phyloP scores from a whole-genome alignment of 768 basidiomycete species.

The Mycena haematopus region DNA sequence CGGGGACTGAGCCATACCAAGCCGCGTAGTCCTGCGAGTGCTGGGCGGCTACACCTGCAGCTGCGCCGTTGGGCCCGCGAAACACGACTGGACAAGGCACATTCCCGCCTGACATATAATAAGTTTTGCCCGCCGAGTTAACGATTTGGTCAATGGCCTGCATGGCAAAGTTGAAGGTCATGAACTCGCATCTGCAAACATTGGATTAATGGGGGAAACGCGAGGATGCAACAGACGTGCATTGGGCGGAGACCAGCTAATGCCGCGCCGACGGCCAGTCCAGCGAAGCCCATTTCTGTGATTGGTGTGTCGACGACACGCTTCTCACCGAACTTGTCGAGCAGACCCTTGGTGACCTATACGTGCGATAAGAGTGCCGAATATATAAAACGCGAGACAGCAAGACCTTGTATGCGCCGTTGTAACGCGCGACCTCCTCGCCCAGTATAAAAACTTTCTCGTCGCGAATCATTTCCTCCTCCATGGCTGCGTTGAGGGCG shows the following conservation, averaged over 20 bases:
- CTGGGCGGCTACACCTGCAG: slow-evolving; percentile 94
- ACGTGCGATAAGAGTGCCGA: slow-evolving; percentile 2
- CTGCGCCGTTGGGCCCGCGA: slow-evolving; percentile 99
- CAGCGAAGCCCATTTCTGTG: slow-evolving; percentile 99
- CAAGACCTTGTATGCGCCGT: slow-evolving; percentile 91
- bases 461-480: slow-evolving; percentile 98
- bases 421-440: slow-evolving; percentile 98
- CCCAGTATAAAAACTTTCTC: slow-evolving; percentile 94
- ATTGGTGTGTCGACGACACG: slow-evolving; percentile 97
- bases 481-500: slow-evolving; percentile 96
- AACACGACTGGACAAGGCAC: slow-evolving; percentile 99
- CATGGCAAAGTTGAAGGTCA: slow-evolving; percentile 99
- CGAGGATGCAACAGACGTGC: slow-evolving; percentile 48
- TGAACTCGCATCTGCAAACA: slow-evolving; percentile 88
- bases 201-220: slow-evolving; percentile 24
- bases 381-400: not conserved
- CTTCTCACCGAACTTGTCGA: slow-evolving; percentile 99
- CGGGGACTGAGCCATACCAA: slow-evolving; percentile 93
- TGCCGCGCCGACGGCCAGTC: slow-evolving; percentile 93
- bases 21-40: slow-evolving; percentile 98
- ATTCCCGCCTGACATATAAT: slow-evolving; percentile 99
- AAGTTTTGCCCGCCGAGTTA: slow-evolving; percentile 99
- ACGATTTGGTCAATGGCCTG: slow-evolving; percentile 99
- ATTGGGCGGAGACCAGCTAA: slow-evolving; percentile 94
- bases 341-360: slow-evolving; percentile 95